Base-by-base conservation (phyloP, 805 yeast species). In the Zygotorulaspora chibaensis region DNA sequence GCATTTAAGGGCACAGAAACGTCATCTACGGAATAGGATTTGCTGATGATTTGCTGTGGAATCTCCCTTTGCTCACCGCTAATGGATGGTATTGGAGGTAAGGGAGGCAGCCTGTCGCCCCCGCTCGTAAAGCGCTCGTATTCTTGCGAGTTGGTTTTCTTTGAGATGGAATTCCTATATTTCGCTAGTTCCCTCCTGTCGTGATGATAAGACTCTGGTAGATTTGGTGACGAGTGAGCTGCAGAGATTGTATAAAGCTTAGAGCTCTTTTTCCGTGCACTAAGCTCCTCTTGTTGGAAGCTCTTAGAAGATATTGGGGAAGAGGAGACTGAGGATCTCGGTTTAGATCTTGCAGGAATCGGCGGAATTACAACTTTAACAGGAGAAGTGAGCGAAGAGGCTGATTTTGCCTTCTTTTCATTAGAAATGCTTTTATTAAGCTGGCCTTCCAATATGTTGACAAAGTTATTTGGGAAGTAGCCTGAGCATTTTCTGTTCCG, bases 381-480 rank as follows among this genome's bases (percentile, higher is more conserved):
- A 10, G 58, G 57, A 23, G 54, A 48, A 9, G 53, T 45, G 10
- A 48, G 46, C 2, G 39, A 25, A 4, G 41, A 52, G 13, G 34
- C 35, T 23, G 35, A 43, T 25, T 38, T 37, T 20, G 27, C 23
- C 12, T 17, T 34, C 5, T 29, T 33, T 23, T 46, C 43, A 13
- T 38, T 36, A 11, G 20, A 13, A 12, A 33, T 28, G 25, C 44
- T 38, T 18, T 56, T 53, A 11, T 56, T 55, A 6, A 56, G 48
- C 44, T 51, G 65, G 39, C 70, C 65, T 55, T 74, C 76, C 40
- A 82, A 55, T 15, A 80, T 59, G 47, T 79, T 81, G 5, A 89
- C 97, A 61, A 83, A 90, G 57, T 90, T 91, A 33, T 83, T 75
- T 1, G 99, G 98, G 59, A 93, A 93, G 38, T 80, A 73, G 0